phyloP scores from a whole-genome alignment of 2,329 filamentous ascomycete species.

The Pestalotiopsis sp. region DNA sequence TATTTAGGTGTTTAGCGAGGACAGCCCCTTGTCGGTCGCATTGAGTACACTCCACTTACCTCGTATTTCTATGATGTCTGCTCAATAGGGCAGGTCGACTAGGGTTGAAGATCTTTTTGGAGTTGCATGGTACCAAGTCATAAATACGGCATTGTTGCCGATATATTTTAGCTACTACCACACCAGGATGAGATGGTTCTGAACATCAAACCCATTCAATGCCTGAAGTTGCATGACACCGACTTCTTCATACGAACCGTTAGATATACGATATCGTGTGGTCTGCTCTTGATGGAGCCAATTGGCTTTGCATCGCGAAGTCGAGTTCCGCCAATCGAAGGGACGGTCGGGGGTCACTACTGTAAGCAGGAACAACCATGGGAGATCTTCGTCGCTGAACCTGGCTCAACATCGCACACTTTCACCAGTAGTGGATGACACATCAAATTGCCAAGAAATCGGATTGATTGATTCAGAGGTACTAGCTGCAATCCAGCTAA shows the following conservation, averaged over 20 bases:
- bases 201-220: not conserved
- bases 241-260: not conserved
- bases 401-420: not conserved
- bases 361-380: not conserved
- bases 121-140: not conserved
- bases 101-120: not conserved
- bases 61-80: not conserved
- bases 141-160: not conserved
- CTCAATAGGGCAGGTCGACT: not conserved
- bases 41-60: not conserved
- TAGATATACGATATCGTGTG: not conserved
- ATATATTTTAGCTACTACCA: not conserved
- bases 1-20: not conserved
- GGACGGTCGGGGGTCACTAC: not conserved
- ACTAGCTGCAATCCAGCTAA: not conserved
- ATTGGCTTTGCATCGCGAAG: not conserved
- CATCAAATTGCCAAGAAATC: not conserved
- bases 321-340: not conserved
- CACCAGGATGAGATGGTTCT: not conserved
- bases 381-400: not conserved
- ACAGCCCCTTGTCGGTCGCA: not conserved
- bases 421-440: not conserved
- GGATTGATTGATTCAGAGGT: not conserved
- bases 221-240: not conserved
- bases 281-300: not conserved